A percentile compares a stretch with the other conserved stretches of the same genome.
These are phyloP conservation scores for Trichophyton verrucosum DNA, from an alignment of 2,329 filamentous ascomycete genomes.

Conservation along the genomic window DNA sequence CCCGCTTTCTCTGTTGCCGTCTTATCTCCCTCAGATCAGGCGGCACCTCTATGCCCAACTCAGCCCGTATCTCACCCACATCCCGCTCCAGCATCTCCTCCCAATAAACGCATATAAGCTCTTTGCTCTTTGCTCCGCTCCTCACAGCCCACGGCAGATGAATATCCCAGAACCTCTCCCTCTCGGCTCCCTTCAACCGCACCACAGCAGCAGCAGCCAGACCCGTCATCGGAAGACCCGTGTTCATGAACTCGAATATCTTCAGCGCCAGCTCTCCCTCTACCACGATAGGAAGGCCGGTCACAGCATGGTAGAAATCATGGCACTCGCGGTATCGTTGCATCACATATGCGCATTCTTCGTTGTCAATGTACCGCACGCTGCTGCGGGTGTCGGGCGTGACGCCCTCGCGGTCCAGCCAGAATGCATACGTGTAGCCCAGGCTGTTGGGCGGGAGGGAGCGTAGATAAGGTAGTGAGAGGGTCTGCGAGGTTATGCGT, in stretches of 20 bases:
- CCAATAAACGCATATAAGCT: slow-evolving; percentile 95
- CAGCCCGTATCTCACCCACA: slow-evolving; percentile 58
- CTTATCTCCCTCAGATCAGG: slow-evolving; percentile 73
- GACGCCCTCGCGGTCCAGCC: slow-evolving; percentile 91
- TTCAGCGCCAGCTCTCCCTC: slow-evolving; percentile 97
- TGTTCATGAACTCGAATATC: slow-evolving; percentile 94
- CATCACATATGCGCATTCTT: slow-evolving; percentile 96
- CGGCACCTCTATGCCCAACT: slow-evolving; percentile 76
- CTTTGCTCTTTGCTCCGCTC: slow-evolving; percentile 58
- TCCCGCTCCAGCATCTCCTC: slow-evolving; percentile 83
- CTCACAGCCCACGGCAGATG: slow-evolving; percentile 79
- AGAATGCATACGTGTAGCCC: slow-evolving; percentile 69
- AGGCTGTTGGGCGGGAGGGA: slow-evolving; percentile 59
- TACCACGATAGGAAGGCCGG: slow-evolving; percentile 76
- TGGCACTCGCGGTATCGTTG: slow-evolving; percentile 95
- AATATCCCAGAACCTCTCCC: slow-evolving; percentile 49
- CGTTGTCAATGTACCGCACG: slow-evolving; percentile 86
- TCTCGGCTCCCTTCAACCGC: slow-evolving; percentile 50
- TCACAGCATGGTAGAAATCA: slow-evolving; percentile 94
- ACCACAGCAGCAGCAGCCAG: slow-evolving; percentile 63
- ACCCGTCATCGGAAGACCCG: slow-evolving; percentile 86
- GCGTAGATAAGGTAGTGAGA: slow-evolving; percentile 59
- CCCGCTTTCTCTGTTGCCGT: slow-evolving; percentile 54
- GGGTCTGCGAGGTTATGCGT: slow-evolving; percentile 63
- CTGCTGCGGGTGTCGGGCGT: slow-evolving; percentile 72